Conservation (phyloP, 768 basidiomycete genomes). For the Lactarius vividus region DNA sequence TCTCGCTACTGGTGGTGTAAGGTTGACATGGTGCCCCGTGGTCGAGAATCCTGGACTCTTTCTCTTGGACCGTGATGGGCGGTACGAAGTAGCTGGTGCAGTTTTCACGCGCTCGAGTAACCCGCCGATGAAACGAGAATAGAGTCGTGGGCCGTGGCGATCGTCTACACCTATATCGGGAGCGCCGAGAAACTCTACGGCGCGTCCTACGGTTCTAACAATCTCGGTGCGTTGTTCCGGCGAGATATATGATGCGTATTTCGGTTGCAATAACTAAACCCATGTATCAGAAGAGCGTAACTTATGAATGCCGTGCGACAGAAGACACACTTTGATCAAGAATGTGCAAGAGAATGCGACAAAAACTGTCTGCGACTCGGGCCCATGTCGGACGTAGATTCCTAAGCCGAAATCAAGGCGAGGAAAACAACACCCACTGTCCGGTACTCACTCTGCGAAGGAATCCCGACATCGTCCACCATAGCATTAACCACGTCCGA, state of each 20-base stretch:
- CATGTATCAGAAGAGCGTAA: neutral
- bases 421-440: neutral
- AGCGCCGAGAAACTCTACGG: slow-evolving; percentile 31
- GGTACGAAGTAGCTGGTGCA: neutral
- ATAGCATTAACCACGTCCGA: slow-evolving; percentile 61
- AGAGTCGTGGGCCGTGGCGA: slow-evolving; percentile 35
- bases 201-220: slow-evolving; percentile 28
- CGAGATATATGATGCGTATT: slow-evolving; percentile 31
- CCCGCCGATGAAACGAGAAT: slow-evolving; percentile 34
- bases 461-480: slow-evolving; percentile 54
- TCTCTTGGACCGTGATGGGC: slow-evolving; percentile 12
- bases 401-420: slow-evolving; percentile 2
- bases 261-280: slow-evolving; percentile 32
- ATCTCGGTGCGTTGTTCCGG: slow-evolving; percentile 32
- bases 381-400: slow-evolving; percentile 33
- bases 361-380: slow-evolving; percentile 35
- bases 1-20: neutral
- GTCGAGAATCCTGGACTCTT: neutral
- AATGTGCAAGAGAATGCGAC: slow-evolving; percentile 36
- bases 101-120: slow-evolving; percentile 29
- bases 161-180: slow-evolving; percentile 35
- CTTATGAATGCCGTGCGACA: neutral
- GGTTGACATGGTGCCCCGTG: neutral
- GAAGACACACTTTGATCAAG: slow-evolving; percentile 31
- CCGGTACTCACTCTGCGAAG: slow-evolving; percentile 48